Percentiles rank a stretch among this genome's conserved stretches.
phyloP scores from a whole-genome alignment of 768 basidiomycete genomes.

The Brasilioporus rufonigricans region DNA sequence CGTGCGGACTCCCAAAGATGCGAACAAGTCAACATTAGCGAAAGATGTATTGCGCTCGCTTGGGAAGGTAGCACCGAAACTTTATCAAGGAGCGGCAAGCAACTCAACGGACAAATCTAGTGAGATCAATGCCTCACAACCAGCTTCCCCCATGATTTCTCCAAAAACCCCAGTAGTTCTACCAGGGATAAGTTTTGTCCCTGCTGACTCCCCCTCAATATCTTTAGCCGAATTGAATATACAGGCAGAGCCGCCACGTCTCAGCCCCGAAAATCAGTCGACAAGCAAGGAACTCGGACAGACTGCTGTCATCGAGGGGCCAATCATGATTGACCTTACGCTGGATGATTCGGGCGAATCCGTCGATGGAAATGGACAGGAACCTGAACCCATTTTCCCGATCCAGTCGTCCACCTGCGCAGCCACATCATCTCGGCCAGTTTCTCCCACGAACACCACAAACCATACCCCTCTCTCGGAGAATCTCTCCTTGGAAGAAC shows the following conservation, averaged over 20 bases:
- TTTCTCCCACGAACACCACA: conserved; percentile 9
- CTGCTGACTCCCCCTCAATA: background rate
- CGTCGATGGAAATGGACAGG: conserved; percentile 9
- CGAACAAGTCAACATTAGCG: conserved; percentile 51
- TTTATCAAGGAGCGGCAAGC: conserved; percentile 6
- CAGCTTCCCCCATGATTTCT: background rate
- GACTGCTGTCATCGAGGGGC: conserved; percentile 4
- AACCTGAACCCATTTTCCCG: conserved; percentile 8
- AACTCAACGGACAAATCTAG: background rate
- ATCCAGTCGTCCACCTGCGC: conserved; percentile 4
- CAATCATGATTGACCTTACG: conserved; percentile 30
- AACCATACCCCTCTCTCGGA: conserved; percentile 20
- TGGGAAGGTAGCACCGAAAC: conserved; percentile 24
- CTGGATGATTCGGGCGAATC: conserved; percentile 23
- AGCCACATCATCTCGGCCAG: conserved; percentile 5
- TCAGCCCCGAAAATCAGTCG: background rate
- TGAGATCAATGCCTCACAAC: background rate
- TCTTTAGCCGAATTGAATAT: background rate
- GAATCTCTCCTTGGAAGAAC: conserved; percentile 24
- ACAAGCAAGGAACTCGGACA: background rate
- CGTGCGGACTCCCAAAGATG: conserved; percentile 36
- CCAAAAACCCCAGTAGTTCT: background rate
- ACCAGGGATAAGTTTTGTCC: background rate
- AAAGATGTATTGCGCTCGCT: conserved; percentile 56
- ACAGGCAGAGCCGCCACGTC: background rate